phyloP scores from a whole-genome alignment of 768 basidiomycete species.

The Boletus subcaerulescens region DNA sequence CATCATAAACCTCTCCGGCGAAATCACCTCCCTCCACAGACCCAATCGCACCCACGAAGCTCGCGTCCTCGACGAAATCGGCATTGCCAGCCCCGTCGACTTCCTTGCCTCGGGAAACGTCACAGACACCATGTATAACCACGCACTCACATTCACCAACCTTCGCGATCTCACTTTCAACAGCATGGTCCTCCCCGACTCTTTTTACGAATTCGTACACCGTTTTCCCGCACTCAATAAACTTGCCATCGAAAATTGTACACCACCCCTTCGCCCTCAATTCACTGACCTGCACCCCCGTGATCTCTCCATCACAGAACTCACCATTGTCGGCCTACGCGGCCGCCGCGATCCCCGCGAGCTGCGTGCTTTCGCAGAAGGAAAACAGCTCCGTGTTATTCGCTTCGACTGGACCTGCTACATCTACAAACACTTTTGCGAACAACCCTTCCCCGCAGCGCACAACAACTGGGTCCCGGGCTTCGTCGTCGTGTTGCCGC shows the following conservation, averaged over 20 bases:
- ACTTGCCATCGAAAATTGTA: conserved; percentile 43
- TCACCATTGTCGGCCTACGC: conserved; percentile 39
- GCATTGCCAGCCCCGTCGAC: conserved; percentile 18
- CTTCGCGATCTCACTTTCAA: conserved; percentile 38
- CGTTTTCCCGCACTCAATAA: conserved; percentile 35
- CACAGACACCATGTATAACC: conserved; percentile 20
- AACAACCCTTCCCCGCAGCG: background rate
- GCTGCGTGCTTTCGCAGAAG: conserved; percentile 35
- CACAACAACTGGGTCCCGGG: conserved; percentile 16
- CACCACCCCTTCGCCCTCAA: conserved; percentile 19
- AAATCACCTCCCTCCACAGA: conserved; percentile 14
- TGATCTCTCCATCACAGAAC: conserved; percentile 42
- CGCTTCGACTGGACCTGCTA: conserved; percentile 43
- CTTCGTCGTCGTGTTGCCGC: conserved; percentile 7
- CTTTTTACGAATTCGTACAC: conserved; percentile 36
- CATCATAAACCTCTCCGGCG: conserved; percentile 18
- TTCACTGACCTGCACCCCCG: conserved; percentile 26
- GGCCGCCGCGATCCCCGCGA: conserved; percentile 25
- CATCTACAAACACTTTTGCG: conserved; percentile 32
- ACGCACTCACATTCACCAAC: conserved; percentile 28
- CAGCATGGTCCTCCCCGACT: conserved; percentile 36
- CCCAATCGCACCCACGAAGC: conserved; percentile 22
- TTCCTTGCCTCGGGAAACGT: conserved; percentile 19
- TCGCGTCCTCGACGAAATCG: conserved; percentile 24
- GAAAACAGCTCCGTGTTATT: conserved; percentile 37